Evolutionary conservation across 106 monocot species (phyloP).

Genomic region (Phalaenopsis equestris): DNA sequence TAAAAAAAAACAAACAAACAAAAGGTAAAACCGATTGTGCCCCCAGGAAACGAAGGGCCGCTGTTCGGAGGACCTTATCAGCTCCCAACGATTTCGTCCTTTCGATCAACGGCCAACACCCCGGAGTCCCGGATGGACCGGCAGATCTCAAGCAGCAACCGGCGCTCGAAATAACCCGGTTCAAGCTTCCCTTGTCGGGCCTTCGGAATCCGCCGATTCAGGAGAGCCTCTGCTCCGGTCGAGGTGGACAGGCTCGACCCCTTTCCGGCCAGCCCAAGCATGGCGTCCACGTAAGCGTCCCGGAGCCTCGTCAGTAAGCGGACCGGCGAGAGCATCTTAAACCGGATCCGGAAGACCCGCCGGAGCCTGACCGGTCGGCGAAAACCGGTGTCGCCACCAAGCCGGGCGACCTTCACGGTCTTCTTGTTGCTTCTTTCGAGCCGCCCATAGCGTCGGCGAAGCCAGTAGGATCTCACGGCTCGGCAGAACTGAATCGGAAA

Average conservation of each 20-base stretch:
- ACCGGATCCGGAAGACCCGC: conserved; percentile 5
- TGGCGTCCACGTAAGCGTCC: conserved; percentile 40
- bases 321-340: conserved; percentile 21
- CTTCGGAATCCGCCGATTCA: conserved; percentile 21
- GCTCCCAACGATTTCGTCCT: background rate
- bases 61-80: too few relatives aligned
- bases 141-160: conserved; percentile 38
- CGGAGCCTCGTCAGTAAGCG: conserved; percentile 18
- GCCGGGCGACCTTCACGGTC: conserved; percentile 3
- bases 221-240: conserved; percentile 14
- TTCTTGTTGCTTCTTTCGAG: conserved; percentile 12
- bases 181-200: conserved; percentile 2
- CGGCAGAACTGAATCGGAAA: conserved; percentile 43
- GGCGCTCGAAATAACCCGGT: conserved; percentile 24
- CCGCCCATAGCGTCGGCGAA: conserved; percentile 26
- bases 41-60: too few relatives aligned
- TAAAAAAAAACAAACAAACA: too few relatives aligned
- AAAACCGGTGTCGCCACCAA: conserved; percentile 4
- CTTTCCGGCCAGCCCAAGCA: conserved; percentile 34
- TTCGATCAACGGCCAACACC: background rate
- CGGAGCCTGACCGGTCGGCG: conserved; percentile 2
- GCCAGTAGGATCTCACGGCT: conserved; percentile 42
- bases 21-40: too few relatives aligned
- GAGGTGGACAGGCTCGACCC: conserved; percentile 7
- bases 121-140: conserved; percentile 21